Percentiles rank a stretch among this genome's conserved stretches.
phyloP scores from a whole-genome alignment of 495 filamentous ascomycete species.

The Sordaria brevicollis region DNA sequence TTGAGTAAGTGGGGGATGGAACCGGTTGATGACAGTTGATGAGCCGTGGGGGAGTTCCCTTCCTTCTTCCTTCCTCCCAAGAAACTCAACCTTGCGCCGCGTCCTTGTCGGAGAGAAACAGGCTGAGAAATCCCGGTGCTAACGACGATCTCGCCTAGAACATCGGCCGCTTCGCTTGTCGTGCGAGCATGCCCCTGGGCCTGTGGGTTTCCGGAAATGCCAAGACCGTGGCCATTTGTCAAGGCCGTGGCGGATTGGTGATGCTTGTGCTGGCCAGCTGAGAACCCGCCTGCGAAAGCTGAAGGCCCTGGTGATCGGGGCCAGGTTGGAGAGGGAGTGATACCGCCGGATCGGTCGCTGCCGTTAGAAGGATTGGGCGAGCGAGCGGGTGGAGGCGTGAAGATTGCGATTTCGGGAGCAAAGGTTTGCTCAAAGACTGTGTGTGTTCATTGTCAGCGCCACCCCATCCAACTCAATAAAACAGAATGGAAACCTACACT shows the following conservation, averaged over 20 bases:
- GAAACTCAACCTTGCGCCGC: constrained; percentile 39
- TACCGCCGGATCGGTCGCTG: background rate
- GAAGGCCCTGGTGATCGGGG: constrained; percentile 24
- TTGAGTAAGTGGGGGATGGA: constrained; percentile 9
- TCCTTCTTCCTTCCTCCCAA: constrained; percentile 35
- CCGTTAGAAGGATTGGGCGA: constrained; percentile 7
- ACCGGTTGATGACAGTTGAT: constrained; percentile 16
- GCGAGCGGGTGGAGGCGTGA: constrained; percentile 31
- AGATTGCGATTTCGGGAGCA: constrained; percentile 48
- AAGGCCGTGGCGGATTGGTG: constrained; percentile 10
- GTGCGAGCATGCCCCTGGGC: background rate
- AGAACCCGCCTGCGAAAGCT: constrained; percentile 8
- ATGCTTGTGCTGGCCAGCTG: constrained; percentile 12
- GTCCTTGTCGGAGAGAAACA: constrained; percentile 27
- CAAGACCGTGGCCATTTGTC: constrained; percentile 14
- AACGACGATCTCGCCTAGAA: constrained; percentile 1
- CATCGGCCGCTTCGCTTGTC: background rate
- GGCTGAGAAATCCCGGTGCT: constrained; percentile 25
- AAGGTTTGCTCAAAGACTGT: constrained; percentile 53
- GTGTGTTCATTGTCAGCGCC: background rate
- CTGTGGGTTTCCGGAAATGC: background rate
- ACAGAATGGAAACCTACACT: constrained; percentile 39
- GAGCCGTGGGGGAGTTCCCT: constrained; percentile 2
- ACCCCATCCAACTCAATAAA: constrained; percentile 1
- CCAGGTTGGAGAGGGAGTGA: constrained; percentile 32